A percentile compares a stretch with the other conserved stretches of the same genome.
Evolutionary conservation across 768 basidiomycete genomes (phyloP).

Genomic region (Suillus hirtellus): DNA sequence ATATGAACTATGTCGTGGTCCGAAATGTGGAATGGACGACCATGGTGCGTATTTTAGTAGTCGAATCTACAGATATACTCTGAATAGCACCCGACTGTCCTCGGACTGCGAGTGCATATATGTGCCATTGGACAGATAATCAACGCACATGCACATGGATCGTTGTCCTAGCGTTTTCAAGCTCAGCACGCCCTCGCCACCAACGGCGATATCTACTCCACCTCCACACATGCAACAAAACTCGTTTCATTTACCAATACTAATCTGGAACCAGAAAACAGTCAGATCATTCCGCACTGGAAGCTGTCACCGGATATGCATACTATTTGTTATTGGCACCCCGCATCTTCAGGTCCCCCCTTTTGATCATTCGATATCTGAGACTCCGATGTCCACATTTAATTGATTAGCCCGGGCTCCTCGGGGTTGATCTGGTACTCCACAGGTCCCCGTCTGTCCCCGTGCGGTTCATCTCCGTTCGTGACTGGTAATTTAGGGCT

Average conservation of each 20-base stretch:
- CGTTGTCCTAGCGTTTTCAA: background rate
- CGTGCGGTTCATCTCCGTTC: background rate
- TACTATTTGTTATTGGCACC: background rate
- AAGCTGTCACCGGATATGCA: no score
- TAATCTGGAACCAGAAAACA: no score
- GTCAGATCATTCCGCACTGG: background rate
- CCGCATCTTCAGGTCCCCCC: background rate
- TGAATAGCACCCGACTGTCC: no score
- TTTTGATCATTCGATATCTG: no score
- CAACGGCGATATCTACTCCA: background rate
- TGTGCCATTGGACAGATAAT: background rate
- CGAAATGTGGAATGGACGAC: background rate
- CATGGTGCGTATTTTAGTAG: background rate
- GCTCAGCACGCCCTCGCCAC: background rate
- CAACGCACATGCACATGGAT: no score
- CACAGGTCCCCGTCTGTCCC: background rate
- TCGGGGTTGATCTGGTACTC: background rate
- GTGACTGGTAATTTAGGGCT: background rate
- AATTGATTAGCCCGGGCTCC: background rate
- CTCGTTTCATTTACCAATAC: background rate
- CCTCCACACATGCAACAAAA: background rate
- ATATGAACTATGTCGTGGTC: no score
- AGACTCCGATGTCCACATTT: background rate
- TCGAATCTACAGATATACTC: background rate
- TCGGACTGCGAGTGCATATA: background rate